These are phyloP conservation scores for Magnaporthiopsis incrustans DNA, from an alignment of 2,329 filamentous ascomycete species.

Conservation along the genomic window DNA sequence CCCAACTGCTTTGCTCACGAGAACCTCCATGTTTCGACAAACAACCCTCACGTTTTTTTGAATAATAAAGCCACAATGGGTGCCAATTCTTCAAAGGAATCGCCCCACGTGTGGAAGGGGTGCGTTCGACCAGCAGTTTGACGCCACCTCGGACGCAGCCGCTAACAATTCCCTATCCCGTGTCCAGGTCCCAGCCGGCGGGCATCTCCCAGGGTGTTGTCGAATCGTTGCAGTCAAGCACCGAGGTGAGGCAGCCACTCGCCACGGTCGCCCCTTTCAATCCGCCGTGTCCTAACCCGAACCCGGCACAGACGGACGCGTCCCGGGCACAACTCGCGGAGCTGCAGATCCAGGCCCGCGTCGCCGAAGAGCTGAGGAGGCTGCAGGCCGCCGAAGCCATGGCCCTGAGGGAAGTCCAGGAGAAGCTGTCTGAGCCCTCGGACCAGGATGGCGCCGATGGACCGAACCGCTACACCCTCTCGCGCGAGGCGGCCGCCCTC, in stretches of 20 bases:
- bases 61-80: conserved; percentile 34
- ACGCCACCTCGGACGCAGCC: conserved; percentile 2
- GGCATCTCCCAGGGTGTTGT: conserved; percentile 72
- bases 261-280: conserved; percentile 3
- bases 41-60: not conserved
- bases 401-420: conserved; percentile 60
- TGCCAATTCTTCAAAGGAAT: conserved; percentile 47
- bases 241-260: conserved; percentile 57
- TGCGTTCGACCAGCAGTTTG: conserved; percentile 26
- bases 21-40: not conserved
- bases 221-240: conserved; percentile 73
- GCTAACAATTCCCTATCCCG: conserved; percentile 6
- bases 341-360: conserved; percentile 80
- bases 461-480: conserved; percentile 39
- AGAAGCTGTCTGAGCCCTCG: conserved; percentile 43
- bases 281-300: not conserved
- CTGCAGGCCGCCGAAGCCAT: conserved; percentile 64
- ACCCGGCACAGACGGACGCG: conserved; percentile 63
- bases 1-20: not conserved
- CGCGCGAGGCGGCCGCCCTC: conserved; percentile 52
- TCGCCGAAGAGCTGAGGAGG: conserved; percentile 75
- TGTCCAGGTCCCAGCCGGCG: conserved; percentile 34
- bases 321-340: conserved; percentile 78
- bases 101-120: conserved; percentile 46
- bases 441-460: conserved; percentile 23